Evolutionary conservation across 805 yeast species (phyloP).

Genomic region (Teunomyces atbi): DNA sequence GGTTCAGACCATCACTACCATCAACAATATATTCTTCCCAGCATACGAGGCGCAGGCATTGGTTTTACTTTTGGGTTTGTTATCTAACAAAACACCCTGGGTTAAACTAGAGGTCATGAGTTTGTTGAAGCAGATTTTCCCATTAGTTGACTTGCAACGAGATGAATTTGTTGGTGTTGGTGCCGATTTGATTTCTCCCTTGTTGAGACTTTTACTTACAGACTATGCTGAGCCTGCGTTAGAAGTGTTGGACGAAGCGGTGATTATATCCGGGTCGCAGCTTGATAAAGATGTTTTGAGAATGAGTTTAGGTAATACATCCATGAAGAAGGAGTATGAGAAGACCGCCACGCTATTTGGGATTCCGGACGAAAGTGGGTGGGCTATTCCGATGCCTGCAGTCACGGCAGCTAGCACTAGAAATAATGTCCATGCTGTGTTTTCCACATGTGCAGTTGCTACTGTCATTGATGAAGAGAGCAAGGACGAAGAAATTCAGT

Average conservation of each 20-base stretch:
- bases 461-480: slow-evolving; percentile 23
- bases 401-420: slow-evolving; percentile 85
- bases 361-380: slow-evolving; percentile 90
- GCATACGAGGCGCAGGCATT: slow-evolving; percentile 70
- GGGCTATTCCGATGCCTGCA: slow-evolving; percentile 97
- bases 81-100: slow-evolving; percentile 77
- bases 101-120: slow-evolving; percentile 78
- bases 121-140: slow-evolving; percentile 68
- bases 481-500: slow-evolving; percentile 41
- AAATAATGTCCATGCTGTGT: slow-evolving; percentile 93
- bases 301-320: slow-evolving; percentile 83
- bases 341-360: slow-evolving; percentile 89
- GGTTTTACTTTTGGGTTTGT: slow-evolving; percentile 71
- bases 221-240: slow-evolving; percentile 87
- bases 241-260: slow-evolving; percentile 85
- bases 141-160: slow-evolving; percentile 70
- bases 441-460: slow-evolving; percentile 69
- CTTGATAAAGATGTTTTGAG: slow-evolving; percentile 88
- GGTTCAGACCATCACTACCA: slow-evolving; percentile 70
- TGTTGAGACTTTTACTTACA: slow-evolving; percentile 73
- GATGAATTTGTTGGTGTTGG: slow-evolving; percentile 88
- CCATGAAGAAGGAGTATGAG: slow-evolving; percentile 77
- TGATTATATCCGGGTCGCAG: slow-evolving; percentile 82
- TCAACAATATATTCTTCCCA: slow-evolving; percentile 70
- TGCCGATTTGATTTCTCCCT: slow-evolving; percentile 90